Conservation (phyloP, 2,329 filamentous ascomycete genomes). For the Diaporthe amygdali region DNA sequence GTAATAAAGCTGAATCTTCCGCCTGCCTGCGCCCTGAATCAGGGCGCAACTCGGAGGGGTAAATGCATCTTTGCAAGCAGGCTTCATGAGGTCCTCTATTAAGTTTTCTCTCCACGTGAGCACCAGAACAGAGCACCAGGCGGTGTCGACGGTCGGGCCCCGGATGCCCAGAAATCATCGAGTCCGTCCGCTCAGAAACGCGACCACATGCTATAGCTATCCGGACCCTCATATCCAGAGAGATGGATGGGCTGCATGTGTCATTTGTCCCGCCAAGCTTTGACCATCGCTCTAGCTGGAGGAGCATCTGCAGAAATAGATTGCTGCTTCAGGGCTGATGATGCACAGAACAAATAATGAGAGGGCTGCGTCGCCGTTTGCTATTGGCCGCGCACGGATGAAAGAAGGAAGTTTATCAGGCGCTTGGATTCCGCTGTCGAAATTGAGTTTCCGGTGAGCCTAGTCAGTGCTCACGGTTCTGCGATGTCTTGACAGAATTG, state of each 20-base stretch:
- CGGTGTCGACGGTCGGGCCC: background rate
- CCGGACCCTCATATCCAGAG: background rate
- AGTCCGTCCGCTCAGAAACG: background rate
- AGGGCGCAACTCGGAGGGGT: conserved; percentile 8
- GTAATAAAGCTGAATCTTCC: background rate
- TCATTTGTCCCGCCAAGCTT: background rate
- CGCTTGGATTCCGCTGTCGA: background rate
- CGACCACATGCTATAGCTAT: background rate
- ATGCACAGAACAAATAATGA: background rate
- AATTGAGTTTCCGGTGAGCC: background rate
- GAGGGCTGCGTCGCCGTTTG: background rate
- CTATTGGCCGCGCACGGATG: conserved; percentile 4
- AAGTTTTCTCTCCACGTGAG: background rate
- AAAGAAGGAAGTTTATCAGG: background rate
- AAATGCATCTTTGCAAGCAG: background rate
- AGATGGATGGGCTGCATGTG: background rate
- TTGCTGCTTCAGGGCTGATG: conserved; percentile 1
- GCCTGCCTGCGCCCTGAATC: background rate
- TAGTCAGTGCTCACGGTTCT: background rate
- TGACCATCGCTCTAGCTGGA: background rate
- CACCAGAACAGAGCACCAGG: background rate
- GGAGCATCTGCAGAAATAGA: background rate
- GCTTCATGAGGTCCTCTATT: background rate
- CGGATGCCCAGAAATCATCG: background rate
- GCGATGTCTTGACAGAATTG: background rate